These are phyloP conservation scores for Amanita polypyramis DNA, from an alignment of 768 basidiomycete species.

Conservation along the genomic window DNA sequence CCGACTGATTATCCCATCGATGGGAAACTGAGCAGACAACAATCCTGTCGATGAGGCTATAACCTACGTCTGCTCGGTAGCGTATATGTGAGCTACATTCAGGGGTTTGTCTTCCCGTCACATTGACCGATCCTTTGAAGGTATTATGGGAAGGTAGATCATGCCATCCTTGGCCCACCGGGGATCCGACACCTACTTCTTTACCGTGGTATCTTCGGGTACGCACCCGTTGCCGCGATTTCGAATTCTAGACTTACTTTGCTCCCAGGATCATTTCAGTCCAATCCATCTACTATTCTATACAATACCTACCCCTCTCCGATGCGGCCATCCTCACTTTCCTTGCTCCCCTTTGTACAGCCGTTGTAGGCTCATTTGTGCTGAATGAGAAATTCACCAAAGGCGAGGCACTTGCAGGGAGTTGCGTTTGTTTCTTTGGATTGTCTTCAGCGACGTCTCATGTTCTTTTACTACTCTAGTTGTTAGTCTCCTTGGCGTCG, in stretches of 20 bases:
- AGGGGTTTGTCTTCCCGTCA: too few species aligned
- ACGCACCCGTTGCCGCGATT: conserved; percentile 8
- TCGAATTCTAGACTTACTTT: neutral
- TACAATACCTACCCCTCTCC: conserved; percentile 66
- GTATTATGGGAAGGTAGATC: conserved; percentile 26
- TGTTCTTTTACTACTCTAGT: conserved; percentile 23
- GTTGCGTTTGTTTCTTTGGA: conserved; percentile 13
- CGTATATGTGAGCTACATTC: conserved; percentile 1
- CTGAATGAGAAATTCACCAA: conserved; percentile 48
- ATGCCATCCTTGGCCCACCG: conserved; percentile 62
- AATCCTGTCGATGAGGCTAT: neutral
- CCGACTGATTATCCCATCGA: neutral
- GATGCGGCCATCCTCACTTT: conserved; percentile 75
- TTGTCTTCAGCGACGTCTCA: neutral
- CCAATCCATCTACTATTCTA: conserved; percentile 57
- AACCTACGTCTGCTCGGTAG: neutral
- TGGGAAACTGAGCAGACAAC: neutral
- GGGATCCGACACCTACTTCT: conserved; percentile 49
- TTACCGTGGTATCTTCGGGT: conserved; percentile 58
- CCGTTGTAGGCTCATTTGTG: conserved; percentile 30
- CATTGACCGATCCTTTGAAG: conserved; percentile 15
- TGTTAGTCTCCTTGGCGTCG: conserved; percentile 61
- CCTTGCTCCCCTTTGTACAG: conserved; percentile 56
- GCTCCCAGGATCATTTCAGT: conserved; percentile 55
- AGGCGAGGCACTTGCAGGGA: conserved; percentile 41